Evolutionary conservation across 1,139 yeast species (phyloP).

Genomic region (Taphrina confusa): DNA sequence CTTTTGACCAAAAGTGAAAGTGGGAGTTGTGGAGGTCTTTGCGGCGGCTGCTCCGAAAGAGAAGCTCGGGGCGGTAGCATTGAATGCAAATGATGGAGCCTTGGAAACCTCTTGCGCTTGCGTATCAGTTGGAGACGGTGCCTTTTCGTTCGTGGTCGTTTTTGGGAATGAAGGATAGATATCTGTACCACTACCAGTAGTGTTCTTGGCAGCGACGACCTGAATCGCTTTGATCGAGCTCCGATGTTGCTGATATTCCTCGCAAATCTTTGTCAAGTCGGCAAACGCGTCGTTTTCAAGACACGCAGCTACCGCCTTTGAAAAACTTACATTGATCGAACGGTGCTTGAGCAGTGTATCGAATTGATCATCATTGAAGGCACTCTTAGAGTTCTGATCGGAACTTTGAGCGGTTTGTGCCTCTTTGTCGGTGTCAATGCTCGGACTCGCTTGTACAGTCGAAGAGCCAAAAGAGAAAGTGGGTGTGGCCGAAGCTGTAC

Average conservation of each 20-base stretch:
- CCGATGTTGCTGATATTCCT: constrained; percentile 14
- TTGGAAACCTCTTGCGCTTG: constrained; percentile 2
- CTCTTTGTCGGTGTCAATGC: neutral
- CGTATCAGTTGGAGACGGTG: constrained; percentile 45
- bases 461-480: constrained; percentile 21
- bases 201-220: constrained; percentile 4
- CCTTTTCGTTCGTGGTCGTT: constrained; percentile 21
- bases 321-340: constrained; percentile 40
- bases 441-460: neutral
- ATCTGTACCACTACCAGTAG: constrained; percentile 1
- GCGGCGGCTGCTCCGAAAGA: constrained; percentile 4
- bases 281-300: constrained; percentile 23
- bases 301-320: constrained; percentile 2
- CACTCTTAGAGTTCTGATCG: neutral
- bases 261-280: constrained; percentile 12
- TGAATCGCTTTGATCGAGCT: neutral
- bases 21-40: neutral
- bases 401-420: neutral
- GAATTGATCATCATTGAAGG: constrained; percentile 9
- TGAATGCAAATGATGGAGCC: constrained; percentile 19
- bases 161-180: constrained; percentile 15
- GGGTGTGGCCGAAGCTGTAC: constrained; percentile 8
- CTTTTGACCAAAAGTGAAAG: constrained; percentile 18
- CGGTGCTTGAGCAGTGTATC: constrained; percentile 17
- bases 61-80: constrained; percentile 20